phyloP scores from a whole-genome alignment of 2,329 filamentous ascomycete genomes.

The Xylaria sp. region DNA sequence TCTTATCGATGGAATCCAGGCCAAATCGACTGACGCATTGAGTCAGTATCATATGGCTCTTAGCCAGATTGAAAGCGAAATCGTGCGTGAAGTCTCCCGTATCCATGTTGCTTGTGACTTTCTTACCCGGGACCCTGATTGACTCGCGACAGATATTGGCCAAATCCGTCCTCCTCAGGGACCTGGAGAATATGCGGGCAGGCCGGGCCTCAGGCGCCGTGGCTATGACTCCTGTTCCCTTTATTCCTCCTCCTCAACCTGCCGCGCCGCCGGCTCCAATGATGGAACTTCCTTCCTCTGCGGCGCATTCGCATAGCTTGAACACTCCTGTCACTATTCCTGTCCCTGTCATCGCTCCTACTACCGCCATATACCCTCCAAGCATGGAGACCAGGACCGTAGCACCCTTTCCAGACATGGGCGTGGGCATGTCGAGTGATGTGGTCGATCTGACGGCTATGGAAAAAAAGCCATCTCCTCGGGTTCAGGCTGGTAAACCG shows the following conservation, averaged over 20 bases:
- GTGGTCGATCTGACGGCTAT: slow-evolving; percentile 28
- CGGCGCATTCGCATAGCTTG: slow-evolving; percentile 32
- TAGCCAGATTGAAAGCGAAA: slow-evolving; percentile 52
- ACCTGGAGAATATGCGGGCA: slow-evolving; percentile 41
- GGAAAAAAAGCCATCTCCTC: slow-evolving; percentile 28
- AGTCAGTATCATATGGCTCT: slow-evolving; percentile 47
- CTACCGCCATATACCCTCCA: slow-evolving; percentile 28
- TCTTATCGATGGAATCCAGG: slow-evolving; percentile 33
- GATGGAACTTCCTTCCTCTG: slow-evolving; percentile 34
- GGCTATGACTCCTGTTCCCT: slow-evolving; percentile 1
- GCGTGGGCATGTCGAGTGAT: slow-evolving; percentile 39
- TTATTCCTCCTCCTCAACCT: slow-evolving; percentile 20
- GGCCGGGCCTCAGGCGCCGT: slow-evolving; percentile 25
- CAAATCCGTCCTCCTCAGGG: slow-evolving; percentile 51
- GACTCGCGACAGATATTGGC: slow-evolving; percentile 38
- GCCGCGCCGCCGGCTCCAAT: slow-evolving; percentile 28
- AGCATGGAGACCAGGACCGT: slow-evolving; percentile 40
- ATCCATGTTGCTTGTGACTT: background rate
- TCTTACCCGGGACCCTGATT: slow-evolving; percentile 5
- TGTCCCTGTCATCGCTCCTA: background rate
- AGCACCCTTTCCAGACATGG: slow-evolving; percentile 54
- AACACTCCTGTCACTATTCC: slow-evolving; percentile 16
- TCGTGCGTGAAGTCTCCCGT: slow-evolving; percentile 36
- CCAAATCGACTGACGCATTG: slow-evolving; percentile 44
- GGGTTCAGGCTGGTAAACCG: slow-evolving; percentile 23